Conservation (phyloP, 2,329 filamentous ascomycete species). For the Cryphonectria nitschkei region DNA sequence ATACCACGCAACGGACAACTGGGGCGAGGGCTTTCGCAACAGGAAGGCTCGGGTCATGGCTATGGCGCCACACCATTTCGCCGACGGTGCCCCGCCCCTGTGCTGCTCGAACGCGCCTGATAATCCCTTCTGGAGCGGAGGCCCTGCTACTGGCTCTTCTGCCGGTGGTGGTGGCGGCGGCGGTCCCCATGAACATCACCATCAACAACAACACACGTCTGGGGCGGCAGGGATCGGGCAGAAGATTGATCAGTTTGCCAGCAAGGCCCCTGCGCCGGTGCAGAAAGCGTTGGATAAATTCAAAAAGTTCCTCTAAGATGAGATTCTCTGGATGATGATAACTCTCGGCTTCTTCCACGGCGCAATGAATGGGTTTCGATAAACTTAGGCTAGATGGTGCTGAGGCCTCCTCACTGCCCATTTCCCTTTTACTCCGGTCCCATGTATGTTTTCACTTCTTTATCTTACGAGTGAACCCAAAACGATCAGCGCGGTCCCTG, state of each 20-base stretch:
- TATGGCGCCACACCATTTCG: slow-evolving; percentile 27
- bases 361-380: not conserved
- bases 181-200: not conserved
- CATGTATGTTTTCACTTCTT: not conserved
- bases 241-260: slow-evolving; percentile 17
- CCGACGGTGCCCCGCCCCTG: slow-evolving; percentile 24
- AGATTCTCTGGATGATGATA: not conserved
- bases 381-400: not conserved
- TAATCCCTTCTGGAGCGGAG: slow-evolving; percentile 11
- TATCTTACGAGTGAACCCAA: not conserved
- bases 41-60: slow-evolving; percentile 30
- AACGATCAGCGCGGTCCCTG: not conserved
- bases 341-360: too few relatives aligned
- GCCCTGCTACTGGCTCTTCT: not conserved
- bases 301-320: slow-evolving; percentile 10
- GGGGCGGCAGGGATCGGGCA: slow-evolving; percentile 14
- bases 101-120: slow-evolving; percentile 26
- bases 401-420: not conserved
- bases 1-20: slow-evolving; percentile 30
- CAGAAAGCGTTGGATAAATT: slow-evolving; percentile 16
- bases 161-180: not conserved
- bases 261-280: slow-evolving; percentile 17
- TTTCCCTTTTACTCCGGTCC: not conserved
- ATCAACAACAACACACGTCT: not conserved
- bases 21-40: slow-evolving; percentile 31